phyloP scores from a whole-genome alignment of 2,329 filamentous ascomycete species.

The Bipolaris oryzae region DNA sequence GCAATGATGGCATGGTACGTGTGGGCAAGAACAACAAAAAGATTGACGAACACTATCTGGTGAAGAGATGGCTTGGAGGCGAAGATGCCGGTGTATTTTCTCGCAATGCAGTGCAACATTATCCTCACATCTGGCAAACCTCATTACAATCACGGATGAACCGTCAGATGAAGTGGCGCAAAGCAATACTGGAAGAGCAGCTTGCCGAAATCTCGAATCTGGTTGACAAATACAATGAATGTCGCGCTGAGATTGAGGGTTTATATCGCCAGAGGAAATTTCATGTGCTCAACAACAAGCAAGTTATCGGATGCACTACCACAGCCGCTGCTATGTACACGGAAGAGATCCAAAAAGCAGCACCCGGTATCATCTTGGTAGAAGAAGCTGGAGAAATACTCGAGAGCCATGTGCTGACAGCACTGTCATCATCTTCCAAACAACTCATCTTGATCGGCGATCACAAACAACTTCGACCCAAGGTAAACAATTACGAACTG shows the following conservation, averaged over 20 bases:
- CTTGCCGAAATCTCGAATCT: slow-evolving; percentile 50
- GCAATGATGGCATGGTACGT: slow-evolving; percentile 53
- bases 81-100: slow-evolving; percentile 54
- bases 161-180: slow-evolving; percentile 39
- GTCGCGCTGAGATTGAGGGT: slow-evolving; percentile 49
- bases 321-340: slow-evolving; percentile 70
- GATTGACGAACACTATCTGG: slow-evolving; percentile 58
- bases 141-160: slow-evolving; percentile 42
- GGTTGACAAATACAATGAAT: slow-evolving; percentile 51
- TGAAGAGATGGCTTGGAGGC: slow-evolving; percentile 60
- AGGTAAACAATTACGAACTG: slow-evolving; percentile 65
- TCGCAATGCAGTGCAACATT: slow-evolving; percentile 32
- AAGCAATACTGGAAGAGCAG: slow-evolving; percentile 56
- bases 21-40: slow-evolving; percentile 56
- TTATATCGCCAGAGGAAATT: slow-evolving; percentile 35
- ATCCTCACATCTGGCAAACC: slow-evolving; percentile 61
- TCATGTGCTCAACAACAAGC: slow-evolving; percentile 56
- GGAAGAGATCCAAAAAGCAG: slow-evolving; percentile 59
- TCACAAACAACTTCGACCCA: slow-evolving; percentile 73
- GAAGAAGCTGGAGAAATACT: slow-evolving; percentile 78
- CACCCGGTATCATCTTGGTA: slow-evolving; percentile 67
- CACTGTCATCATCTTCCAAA: slow-evolving; percentile 61
- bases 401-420: slow-evolving; percentile 69
- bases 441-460: slow-evolving; percentile 75
- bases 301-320: slow-evolving; percentile 73